Conservation (phyloP, 495 filamentous ascomycete genomes). For the Aspergillus nanangensis region DNA sequence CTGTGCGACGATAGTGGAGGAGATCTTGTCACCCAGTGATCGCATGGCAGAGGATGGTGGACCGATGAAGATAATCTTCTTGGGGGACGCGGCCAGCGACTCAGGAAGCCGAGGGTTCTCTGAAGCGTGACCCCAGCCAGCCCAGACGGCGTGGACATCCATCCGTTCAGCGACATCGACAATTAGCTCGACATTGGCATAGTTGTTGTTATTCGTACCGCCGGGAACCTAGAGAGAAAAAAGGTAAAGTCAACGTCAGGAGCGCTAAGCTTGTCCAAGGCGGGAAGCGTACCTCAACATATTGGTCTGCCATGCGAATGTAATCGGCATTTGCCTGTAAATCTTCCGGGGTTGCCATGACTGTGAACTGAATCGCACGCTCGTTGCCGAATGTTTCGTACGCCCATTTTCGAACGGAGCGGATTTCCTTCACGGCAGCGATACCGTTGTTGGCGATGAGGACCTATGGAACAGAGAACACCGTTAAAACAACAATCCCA, state of each 20-base stretch:
- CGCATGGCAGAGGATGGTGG: slow-evolving; percentile 98
- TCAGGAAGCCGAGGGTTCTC: slow-evolving; percentile 98
- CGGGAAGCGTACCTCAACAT: slow-evolving; percentile 88
- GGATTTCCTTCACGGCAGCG: slow-evolving; percentile 97
- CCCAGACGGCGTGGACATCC: slow-evolving; percentile 98
- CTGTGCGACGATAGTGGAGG: slow-evolving; percentile 97
- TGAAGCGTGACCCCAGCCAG: slow-evolving; percentile 98
- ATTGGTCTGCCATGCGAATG: slow-evolving; percentile 98
- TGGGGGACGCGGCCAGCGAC: slow-evolving; percentile 87
- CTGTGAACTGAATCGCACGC: slow-evolving; percentile 96
- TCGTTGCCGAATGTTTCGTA: slow-evolving; percentile 99
- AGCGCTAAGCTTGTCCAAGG: no score
- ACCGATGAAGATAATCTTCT: slow-evolving; percentile 98
- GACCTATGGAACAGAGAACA: slow-evolving; percentile 54
- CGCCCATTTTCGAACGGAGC: slow-evolving; percentile 98
- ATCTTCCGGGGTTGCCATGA: slow-evolving; percentile 99
- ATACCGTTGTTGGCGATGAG: slow-evolving; percentile 99
- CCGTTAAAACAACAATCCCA: no score
- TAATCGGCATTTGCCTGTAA: slow-evolving; percentile 96
- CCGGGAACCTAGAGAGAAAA: slow-evolving; percentile 61
- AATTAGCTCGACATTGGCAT: slow-evolving; percentile 98
- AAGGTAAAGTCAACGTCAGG: no score
- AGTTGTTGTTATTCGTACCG: slow-evolving; percentile 99
- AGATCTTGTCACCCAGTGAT: slow-evolving; percentile 98
- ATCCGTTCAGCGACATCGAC: slow-evolving; percentile 99